These are phyloP conservation scores for Dryas integrifolia DNA, from an alignment of 331 rosid genomes.

Conservation along the genomic window DNA sequence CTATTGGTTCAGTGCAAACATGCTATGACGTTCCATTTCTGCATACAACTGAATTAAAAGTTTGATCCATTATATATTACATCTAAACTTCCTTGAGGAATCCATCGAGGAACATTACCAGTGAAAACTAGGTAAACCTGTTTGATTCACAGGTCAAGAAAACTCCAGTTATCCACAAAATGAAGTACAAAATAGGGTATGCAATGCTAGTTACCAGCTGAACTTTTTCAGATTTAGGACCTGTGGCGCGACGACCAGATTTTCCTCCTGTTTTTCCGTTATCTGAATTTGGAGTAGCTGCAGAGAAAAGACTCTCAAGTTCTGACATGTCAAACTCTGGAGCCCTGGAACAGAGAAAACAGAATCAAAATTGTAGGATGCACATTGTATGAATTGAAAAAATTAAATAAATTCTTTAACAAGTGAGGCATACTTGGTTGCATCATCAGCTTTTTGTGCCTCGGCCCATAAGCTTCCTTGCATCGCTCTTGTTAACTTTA, in stretches of 20 bases:
- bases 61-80: not conserved
- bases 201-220: constrained; percentile 59
- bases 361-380: constrained; percentile 19
- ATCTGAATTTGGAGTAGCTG: constrained; percentile 58
- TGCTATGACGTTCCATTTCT: not conserved
- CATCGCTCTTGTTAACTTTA: constrained; percentile 88
- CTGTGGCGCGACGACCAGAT: constrained; percentile 47
- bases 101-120: not conserved
- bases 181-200: constrained; percentile 7
- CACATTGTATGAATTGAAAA: constrained; percentile 14
- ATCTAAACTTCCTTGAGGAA: not conserved
- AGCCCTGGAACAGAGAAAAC: constrained; percentile 56
- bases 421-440: constrained; percentile 55
- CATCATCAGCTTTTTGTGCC: constrained; percentile 73
- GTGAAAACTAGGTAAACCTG: constrained; percentile 11
- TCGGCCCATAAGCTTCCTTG: constrained; percentile 99
- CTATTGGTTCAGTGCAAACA: not conserved
- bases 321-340: constrained; percentile 98
- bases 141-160: constrained; percentile 15
- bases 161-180: constrained; percentile 18
- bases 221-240: constrained; percentile 72
- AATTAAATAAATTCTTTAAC: constrained; percentile 25
- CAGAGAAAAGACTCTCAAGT: constrained; percentile 88
- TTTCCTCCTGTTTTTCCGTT: constrained; percentile 47
- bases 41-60: not conserved